phyloP scores from a whole-genome alignment of 2,329 filamentous ascomycete genomes.

The Fusarium goolgardi region DNA sequence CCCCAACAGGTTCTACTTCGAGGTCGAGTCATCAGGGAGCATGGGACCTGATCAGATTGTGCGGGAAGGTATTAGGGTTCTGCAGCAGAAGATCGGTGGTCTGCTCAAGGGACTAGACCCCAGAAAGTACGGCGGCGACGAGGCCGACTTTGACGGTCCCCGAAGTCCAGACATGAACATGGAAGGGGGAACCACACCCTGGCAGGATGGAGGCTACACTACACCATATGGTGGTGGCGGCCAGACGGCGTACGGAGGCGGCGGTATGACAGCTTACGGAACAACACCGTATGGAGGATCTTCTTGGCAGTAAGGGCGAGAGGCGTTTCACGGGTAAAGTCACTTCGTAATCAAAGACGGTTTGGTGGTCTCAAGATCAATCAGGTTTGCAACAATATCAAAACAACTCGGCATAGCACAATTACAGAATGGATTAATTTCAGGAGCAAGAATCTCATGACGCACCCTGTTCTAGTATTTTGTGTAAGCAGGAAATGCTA shows the following conservation, averaged over 20 bases:
- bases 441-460: slow-evolving; percentile 2
- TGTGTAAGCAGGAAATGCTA: background rate
- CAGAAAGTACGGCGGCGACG: slow-evolving; percentile 63
- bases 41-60: slow-evolving; percentile 92
- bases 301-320: slow-evolving; percentile 58
- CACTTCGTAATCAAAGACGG: slow-evolving; percentile 39
- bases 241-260: slow-evolving; percentile 75
- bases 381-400: slow-evolving; percentile 38
- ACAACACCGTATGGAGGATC: slow-evolving; percentile 63
- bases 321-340: slow-evolving; percentile 44
- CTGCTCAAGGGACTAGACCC: slow-evolving; percentile 72
- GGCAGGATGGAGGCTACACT: slow-evolving; percentile 74
- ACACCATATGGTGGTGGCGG: slow-evolving; percentile 68
- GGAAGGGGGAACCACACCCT: slow-evolving; percentile 66
- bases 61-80: slow-evolving; percentile 84
- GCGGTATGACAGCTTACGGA: slow-evolving; percentile 74
- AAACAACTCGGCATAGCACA: slow-evolving; percentile 44
- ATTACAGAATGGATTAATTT: slow-evolving; percentile 45
- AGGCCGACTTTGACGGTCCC: slow-evolving; percentile 71
- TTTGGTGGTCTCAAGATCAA: slow-evolving; percentile 27
- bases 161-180: slow-evolving; percentile 74
- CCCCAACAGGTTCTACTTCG: slow-evolving; percentile 89
- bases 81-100: slow-evolving; percentile 89
- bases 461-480: slow-evolving; percentile 7
- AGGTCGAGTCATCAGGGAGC: slow-evolving; percentile 89